These are phyloP conservation scores for Hanseniaspora jakobsenii DNA, from an alignment of 805 yeast species.

Conservation along the genomic window DNA sequence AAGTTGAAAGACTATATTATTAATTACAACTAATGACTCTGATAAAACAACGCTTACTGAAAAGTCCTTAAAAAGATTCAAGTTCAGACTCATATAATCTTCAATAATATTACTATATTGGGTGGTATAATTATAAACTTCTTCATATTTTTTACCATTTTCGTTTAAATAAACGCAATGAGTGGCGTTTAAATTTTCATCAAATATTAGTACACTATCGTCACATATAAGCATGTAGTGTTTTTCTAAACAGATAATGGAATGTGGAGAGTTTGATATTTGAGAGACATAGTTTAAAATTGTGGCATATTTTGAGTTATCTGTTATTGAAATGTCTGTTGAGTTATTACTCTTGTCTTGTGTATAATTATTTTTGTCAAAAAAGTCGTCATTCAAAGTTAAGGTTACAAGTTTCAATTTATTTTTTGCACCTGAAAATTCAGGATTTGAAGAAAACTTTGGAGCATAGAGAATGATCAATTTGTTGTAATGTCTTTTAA, in stretches of 20 bases:
- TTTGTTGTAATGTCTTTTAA: slow-evolving; percentile 36
- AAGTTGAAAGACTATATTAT: slow-evolving; percentile 16
- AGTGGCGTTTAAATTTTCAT: slow-evolving; percentile 57
- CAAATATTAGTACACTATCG: slow-evolving; percentile 67
- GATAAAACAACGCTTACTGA: slow-evolving; percentile 40
- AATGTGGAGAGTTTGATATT: slow-evolving; percentile 64
- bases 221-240: slow-evolving; percentile 63
- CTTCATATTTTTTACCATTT: slow-evolving; percentile 25
- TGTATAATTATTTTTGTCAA: not conserved
- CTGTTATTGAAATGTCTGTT: not conserved
- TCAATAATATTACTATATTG: slow-evolving; percentile 26
- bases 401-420: slow-evolving; percentile 49
- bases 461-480: slow-evolving; percentile 53
- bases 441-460: slow-evolving; percentile 48
- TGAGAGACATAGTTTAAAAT: slow-evolving; percentile 36
- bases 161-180: slow-evolving; percentile 49
- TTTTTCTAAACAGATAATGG: slow-evolving; percentile 47
- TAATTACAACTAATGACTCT: slow-evolving; percentile 39
- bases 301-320: slow-evolving; percentile 6
- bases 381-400: slow-evolving; percentile 19
- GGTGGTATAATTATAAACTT: no score
- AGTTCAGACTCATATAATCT: slow-evolving; percentile 26
- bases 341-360: not conserved
- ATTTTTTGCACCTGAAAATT: slow-evolving; percentile 59
- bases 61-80: slow-evolving; percentile 35